These are phyloP conservation scores for Aspergillus luchuensis DNA, from an alignment of 2,329 filamentous ascomycete genomes.

Conservation along the genomic window DNA sequence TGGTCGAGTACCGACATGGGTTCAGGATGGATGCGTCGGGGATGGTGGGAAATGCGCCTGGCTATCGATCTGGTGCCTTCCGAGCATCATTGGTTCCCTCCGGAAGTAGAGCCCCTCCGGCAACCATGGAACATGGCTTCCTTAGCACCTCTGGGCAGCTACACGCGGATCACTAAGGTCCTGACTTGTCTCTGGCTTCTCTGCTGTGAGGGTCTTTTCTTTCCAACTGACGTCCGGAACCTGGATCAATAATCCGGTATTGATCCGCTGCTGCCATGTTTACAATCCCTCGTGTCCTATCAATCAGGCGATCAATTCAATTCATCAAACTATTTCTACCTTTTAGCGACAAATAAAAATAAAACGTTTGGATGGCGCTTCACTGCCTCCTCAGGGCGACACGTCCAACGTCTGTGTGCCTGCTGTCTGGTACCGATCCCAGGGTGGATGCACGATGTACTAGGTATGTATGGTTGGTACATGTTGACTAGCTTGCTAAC, in stretches of 20 bases:
- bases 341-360: not conserved
- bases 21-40: conserved; percentile 1
- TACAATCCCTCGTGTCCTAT: not conserved
- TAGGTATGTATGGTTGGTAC: not conserved
- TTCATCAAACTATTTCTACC: not conserved
- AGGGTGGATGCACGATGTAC: conserved; percentile 3
- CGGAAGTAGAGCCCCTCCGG: conserved; percentile 14
- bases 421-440: not conserved
- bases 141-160: conserved; percentile 6
- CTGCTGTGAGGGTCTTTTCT: not conserved
- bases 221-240: not conserved
- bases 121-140: conserved; percentile 19
- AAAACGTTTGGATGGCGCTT: not conserved
- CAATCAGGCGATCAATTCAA: not conserved
- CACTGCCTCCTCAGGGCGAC: not conserved
- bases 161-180: conserved; percentile 5
- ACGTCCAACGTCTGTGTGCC: not conserved
- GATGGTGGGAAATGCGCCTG: not conserved
- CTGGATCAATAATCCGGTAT: conserved; percentile 2
- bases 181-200: no score
- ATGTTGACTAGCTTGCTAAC: not conserved
- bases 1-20: not conserved
- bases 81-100: not conserved
- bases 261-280: not conserved
- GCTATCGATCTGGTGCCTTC: not conserved